phyloP scores from a whole-genome alignment of 2,329 filamentous ascomycete genomes.

The Aspergillus quadrilineatus region DNA sequence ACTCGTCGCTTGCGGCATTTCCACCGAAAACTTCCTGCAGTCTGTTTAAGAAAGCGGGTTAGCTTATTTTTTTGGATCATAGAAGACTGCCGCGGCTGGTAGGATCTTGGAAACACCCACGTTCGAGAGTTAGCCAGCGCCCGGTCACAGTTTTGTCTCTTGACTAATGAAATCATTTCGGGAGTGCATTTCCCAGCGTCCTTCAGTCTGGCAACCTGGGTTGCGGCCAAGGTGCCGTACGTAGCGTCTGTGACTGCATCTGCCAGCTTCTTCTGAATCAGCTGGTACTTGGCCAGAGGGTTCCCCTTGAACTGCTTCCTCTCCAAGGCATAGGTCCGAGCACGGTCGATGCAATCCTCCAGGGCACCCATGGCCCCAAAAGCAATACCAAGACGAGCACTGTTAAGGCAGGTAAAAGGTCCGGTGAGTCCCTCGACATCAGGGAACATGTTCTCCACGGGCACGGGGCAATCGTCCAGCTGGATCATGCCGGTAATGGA shows the following conservation, averaged over 20 bases:
- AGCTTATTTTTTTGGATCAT: not conserved
- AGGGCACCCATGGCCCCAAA: conserved; percentile 91
- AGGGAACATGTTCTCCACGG: conserved; percentile 90
- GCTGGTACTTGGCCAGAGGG: conserved; percentile 91
- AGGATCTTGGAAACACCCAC: conserved; percentile 38
- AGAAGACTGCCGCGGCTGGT: not conserved
- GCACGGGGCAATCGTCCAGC: conserved; percentile 84
- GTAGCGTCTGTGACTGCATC: conserved; percentile 89
- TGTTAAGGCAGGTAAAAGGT: conserved; percentile 93
- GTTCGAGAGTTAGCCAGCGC: conserved; percentile 75
- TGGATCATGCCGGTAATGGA: conserved; percentile 98
- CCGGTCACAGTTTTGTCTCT: conserved; percentile 94
- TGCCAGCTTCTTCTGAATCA: conserved; percentile 95
- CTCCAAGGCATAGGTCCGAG: conserved; percentile 85
- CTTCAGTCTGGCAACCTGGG: conserved; percentile 90
- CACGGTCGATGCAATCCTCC: conserved; percentile 81
- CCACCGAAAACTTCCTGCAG: conserved; percentile 96
- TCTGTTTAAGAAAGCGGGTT: conserved; percentile 34
- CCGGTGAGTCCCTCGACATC: conserved; percentile 81
- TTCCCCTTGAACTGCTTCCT: conserved; percentile 95
- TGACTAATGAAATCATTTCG: conserved; percentile 97
- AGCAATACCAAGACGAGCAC: conserved; percentile 87
- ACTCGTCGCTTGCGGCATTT: conserved; percentile 97
- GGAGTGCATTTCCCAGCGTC: conserved; percentile 83
- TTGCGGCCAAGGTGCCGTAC: conserved; percentile 83